Evolutionary conservation across 139 green algal species (phyloP).

Genomic region (Ettlia oleoabundans): DNA sequence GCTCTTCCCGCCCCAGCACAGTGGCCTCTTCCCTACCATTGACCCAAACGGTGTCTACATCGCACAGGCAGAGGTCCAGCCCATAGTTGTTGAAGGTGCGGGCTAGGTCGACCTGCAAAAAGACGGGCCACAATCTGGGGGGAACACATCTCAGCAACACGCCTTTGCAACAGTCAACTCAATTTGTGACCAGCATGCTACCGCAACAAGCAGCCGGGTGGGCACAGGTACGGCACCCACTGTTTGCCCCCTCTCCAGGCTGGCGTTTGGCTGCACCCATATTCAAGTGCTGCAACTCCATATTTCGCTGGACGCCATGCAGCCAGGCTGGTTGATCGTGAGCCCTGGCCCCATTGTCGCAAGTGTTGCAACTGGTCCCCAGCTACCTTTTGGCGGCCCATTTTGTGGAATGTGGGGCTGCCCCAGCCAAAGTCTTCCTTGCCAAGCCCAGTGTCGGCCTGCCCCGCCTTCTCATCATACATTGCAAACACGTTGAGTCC

Average conservation of each 20-base stretch:
- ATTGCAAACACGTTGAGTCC: conserved; percentile 85
- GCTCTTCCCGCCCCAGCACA: too few relatives aligned
- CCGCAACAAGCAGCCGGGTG: too few relatives aligned
- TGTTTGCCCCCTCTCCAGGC: too few relatives aligned
- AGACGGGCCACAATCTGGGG: not conserved
- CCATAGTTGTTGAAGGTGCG: conserved; percentile 76
- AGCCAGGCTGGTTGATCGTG: not conserved
- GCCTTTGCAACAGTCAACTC: too few relatives aligned
- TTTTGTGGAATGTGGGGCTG: conserved; percentile 89
- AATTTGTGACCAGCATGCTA: too few relatives aligned
- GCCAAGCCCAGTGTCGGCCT: conserved; percentile 9
- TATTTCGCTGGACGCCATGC: too few relatives aligned
- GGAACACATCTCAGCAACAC: too few relatives aligned
- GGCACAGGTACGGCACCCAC: too few relatives aligned
- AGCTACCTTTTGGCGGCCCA: conserved; percentile 90
- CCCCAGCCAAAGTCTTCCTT: conserved; percentile 93
- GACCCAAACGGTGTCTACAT: conserved; percentile 94
- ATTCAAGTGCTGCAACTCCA: too few relatives aligned
- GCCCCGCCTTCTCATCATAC: conserved; percentile 24
- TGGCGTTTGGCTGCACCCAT: too few relatives aligned
- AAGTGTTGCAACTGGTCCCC: not conserved
- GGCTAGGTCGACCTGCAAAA: conserved; percentile 25
- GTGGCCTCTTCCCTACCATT: conserved; percentile 35
- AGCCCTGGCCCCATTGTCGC: not conserved
- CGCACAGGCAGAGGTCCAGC: conserved; percentile 83